Base-by-base conservation (phyloP, 805 yeast species). In the Lipomyces mesembrius region DNA sequence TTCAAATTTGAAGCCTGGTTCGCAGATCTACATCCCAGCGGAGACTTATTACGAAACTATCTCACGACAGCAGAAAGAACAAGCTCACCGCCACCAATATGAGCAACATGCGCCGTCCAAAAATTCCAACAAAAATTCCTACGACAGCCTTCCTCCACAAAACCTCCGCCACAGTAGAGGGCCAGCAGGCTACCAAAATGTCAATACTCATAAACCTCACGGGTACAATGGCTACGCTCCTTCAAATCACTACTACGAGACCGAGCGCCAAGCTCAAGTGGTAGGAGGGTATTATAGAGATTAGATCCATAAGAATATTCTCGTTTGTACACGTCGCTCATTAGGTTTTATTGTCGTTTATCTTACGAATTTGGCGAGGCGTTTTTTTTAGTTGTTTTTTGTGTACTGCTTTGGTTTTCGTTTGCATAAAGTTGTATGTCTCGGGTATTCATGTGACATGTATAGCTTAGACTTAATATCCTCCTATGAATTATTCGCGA, bases 1-100 rank as follows among this genome's bases (percentile, higher is more conserved):
- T 6, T 43, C 49, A 43, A 43, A 6, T 3, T n/a, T n/a, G 49
- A 5, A 6, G 49, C 22, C 20, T 43, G 22, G 49, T 43, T n/a
- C 49, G 29, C 46, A 27, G 6, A 7, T 58, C 12, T 59, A 60
- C 37, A 39, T 52, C 20, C 63, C 57, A 22, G 60, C 49, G 14
- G 69, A 65, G 59, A 65, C 69, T n/a, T 65, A 65, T 22, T 65
- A 53, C 34, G 62, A 65, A 59, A 37, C 34, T 6, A 65, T 65
- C 27, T 59, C 61, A 49, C 62, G 67, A 17, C 66, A 63, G 37
- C 70, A 65, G 56, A 62, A 52, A 8, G 61, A 64, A 27, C 63
- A 62, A 22, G 63, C 55, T 14, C 60, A 65, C 39, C 59, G 27
- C 22, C 46, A 52, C 11, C 43, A 56, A 39, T 20, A 25, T 14